These are phyloP conservation scores for Selenicereus undatus DNA, from an alignment of 148 eudicot species.

Conservation along the genomic window DNA sequence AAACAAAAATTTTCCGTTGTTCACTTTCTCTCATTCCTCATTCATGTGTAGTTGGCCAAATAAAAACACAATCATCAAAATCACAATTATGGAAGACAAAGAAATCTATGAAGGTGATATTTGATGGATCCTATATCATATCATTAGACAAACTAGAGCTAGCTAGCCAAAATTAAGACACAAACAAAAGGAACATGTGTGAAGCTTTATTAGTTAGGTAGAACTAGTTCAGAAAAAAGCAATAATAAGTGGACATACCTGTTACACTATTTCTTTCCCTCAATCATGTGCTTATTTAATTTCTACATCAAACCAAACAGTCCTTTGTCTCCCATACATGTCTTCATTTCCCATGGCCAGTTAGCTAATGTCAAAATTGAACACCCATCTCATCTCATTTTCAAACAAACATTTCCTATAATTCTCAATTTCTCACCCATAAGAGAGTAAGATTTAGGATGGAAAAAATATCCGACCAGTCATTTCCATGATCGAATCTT, in stretches of 20 bases:
- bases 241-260: slow-evolving; percentile 18
- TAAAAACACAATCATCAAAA: slow-evolving; percentile 12
- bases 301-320: slow-evolving; percentile 18
- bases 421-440: neutral
- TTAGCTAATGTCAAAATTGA: slow-evolving; percentile 7
- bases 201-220: neutral
- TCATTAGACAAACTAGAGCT: slow-evolving; percentile 9
- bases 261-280: neutral
- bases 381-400: slow-evolving; percentile 18
- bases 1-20: too few species aligned
- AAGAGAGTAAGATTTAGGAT: neutral
- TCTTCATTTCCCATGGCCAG: neutral
- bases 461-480: too few species aligned
- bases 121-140: slow-evolving; percentile 16
- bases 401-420: slow-evolving; percentile 14
- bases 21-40: neutral
- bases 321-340: slow-evolving; percentile 6
- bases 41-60: neutral
- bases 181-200: slow-evolving; percentile 9
- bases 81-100: slow-evolving; percentile 15
- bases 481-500: too few species aligned
- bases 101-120: slow-evolving; percentile 27
- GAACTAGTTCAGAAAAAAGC: neutral
- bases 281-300: slow-evolving; percentile 5
- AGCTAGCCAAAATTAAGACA: neutral